phyloP scores from a whole-genome alignment of 106 monocot species.

The Dendrobium huoshanense region DNA sequence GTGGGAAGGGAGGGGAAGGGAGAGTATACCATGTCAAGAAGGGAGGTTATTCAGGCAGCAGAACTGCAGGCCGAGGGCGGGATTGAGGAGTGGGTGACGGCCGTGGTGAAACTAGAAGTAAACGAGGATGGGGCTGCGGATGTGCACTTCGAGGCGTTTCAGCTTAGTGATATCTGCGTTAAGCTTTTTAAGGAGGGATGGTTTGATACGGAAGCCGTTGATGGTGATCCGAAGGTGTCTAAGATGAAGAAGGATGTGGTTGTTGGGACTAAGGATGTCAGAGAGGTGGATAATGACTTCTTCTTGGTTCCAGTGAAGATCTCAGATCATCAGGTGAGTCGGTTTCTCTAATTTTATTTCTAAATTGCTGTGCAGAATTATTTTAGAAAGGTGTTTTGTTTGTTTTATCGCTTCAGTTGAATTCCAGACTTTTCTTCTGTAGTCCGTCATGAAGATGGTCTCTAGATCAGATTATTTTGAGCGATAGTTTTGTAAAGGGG shows the following conservation, averaged over 20 bases:
- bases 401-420: not conserved
- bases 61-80: conserved; percentile 75
- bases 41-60: conserved; percentile 78
- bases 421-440: not conserved
- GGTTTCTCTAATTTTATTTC: not conserved
- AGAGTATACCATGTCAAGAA: conserved; percentile 71
- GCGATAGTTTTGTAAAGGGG: not conserved
- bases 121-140: conserved; percentile 77
- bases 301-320: conserved; percentile 94
- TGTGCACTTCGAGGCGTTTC: conserved; percentile 98
- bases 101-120: conserved; percentile 74
- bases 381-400: not conserved
- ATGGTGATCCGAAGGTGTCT: conserved; percentile 63
- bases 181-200: conserved; percentile 77
- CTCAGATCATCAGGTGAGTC: conserved; percentile 79
- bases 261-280: conserved; percentile 69
- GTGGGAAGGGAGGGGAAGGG: conserved; percentile 59
- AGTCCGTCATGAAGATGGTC: not conserved
- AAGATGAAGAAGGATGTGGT: conserved; percentile 92
- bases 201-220: conserved; percentile 53
- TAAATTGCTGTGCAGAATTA: not conserved
- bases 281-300: conserved; percentile 94
- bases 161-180: conserved; percentile 90
- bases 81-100: conserved; percentile 91
- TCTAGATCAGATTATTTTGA: not conserved